Conservation (phyloP, 257 asterid species). For the Gentiana macrophylla region DNA sequence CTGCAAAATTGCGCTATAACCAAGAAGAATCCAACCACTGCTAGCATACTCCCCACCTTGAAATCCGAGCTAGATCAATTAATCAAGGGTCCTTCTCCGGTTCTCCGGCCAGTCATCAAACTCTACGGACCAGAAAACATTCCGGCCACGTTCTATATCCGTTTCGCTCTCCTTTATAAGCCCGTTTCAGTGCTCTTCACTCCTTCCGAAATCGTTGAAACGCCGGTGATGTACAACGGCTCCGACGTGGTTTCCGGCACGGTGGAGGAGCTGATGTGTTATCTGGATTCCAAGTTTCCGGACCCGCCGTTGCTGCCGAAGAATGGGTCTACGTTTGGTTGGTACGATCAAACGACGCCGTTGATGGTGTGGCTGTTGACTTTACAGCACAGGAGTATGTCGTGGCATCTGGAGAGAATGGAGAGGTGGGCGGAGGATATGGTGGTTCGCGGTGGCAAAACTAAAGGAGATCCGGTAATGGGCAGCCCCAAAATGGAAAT, state of each 20-base stretch:
- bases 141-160: slow-evolving; percentile 61
- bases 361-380: slow-evolving; percentile 77
- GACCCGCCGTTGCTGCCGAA: slow-evolving; percentile 44
- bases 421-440: slow-evolving; percentile 89
- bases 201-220: slow-evolving; percentile 45
- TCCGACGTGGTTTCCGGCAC: slow-evolving; percentile 81
- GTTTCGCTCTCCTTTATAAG: slow-evolving; percentile 74
- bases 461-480: slow-evolving; percentile 74
- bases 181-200: slow-evolving; percentile 56
- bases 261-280: slow-evolving; percentile 48
- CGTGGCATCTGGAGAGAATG: slow-evolving; percentile 90
- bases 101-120: slow-evolving; percentile 52
- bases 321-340: slow-evolving; percentile 41
- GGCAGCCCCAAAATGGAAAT: slow-evolving; percentile 92
- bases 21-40: slow-evolving; percentile 1
- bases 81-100: slow-evolving; percentile 19
- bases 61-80: neutral
- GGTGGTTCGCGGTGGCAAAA: slow-evolving; percentile 75
- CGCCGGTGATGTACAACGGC: slow-evolving; percentile 51
- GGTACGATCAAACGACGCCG: slow-evolving; percentile 84
- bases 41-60: neutral
- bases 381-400: slow-evolving; percentile 80
- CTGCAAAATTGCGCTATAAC: neutral
- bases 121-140: slow-evolving; percentile 64
- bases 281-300: slow-evolving; percentile 75